phyloP scores from a whole-genome alignment of 805 yeast genomes.

The Teunomyces aglyptinius region DNA sequence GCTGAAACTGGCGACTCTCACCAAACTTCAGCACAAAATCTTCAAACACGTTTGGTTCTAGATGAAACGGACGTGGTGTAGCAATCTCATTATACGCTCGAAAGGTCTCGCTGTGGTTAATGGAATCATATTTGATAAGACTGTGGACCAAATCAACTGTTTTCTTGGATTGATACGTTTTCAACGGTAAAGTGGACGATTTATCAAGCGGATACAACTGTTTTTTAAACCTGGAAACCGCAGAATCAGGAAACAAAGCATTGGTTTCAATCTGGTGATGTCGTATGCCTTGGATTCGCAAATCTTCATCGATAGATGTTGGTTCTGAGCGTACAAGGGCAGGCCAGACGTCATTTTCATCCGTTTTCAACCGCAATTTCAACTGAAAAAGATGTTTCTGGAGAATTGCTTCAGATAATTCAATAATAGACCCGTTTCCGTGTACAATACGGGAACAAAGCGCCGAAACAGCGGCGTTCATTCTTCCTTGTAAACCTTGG shows the following conservation, averaged over 20 bases:
- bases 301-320: not conserved
- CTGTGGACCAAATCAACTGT: constrained; percentile 5
- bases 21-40: constrained; percentile 25
- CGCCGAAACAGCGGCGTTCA: not conserved
- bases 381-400: not conserved
- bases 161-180: not conserved
- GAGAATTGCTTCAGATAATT: not conserved
- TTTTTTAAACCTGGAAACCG: constrained; percentile 10
- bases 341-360: not conserved
- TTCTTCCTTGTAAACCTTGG: not conserved
- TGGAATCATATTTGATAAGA: constrained; percentile 12
- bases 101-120: constrained; percentile 27
- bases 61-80: constrained; percentile 22
- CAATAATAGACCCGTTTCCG: not conserved
- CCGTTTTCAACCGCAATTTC: not conserved
- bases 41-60: constrained; percentile 26
- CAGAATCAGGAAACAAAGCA: not conserved
- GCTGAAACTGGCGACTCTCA: constrained; percentile 21
- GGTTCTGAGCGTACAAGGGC: not conserved
- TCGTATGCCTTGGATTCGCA: not conserved
- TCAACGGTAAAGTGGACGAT: constrained; percentile 1
- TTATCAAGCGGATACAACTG: constrained; percentile 18
- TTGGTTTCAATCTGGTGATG: not conserved
- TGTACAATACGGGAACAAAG: not conserved
- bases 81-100: constrained; percentile 26